Evolutionary conservation across 108 stramenopile species (phyloP).

Genomic region (Fragilaria crotonensis): DNA sequence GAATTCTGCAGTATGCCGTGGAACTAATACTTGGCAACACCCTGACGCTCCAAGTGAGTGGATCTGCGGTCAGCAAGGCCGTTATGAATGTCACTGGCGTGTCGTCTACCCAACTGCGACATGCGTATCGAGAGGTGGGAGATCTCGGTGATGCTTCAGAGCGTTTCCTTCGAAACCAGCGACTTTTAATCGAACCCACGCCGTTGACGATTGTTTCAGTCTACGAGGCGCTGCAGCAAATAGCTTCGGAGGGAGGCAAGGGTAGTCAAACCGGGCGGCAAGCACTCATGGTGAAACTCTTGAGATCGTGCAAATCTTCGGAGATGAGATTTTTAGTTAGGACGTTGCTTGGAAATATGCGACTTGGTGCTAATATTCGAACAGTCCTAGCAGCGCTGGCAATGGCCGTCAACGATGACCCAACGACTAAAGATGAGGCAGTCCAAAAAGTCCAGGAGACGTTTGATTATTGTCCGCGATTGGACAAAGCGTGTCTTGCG

Average conservation of each 20-base stretch:
- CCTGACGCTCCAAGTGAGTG: conserved; percentile 25
- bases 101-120: conserved; percentile 20
- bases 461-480: conserved; percentile 29
- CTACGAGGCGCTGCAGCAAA: conserved; percentile 10
- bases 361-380: conserved; percentile 36
- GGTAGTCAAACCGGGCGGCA: conserved; percentile 16
- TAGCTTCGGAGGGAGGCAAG: conserved; percentile 10
- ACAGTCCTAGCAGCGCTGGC: conserved; percentile 35
- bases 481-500: conserved; percentile 20
- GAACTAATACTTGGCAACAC: conserved; percentile 13
- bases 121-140: conserved; percentile 30
- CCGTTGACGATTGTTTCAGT: conserved; percentile 18
- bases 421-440: conserved; percentile 2
- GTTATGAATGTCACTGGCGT: conserved; percentile 24
- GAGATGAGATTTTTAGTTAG: conserved; percentile 42
- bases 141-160: conserved; percentile 44
- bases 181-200: conserved; percentile 9
- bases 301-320: conserved; percentile 21
- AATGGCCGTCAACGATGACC: conserved; percentile 12
- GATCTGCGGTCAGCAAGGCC: conserved; percentile 30
- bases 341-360: conserved; percentile 34
- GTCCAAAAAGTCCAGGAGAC: conserved; percentile 18
- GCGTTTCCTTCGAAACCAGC: conserved; percentile 21
- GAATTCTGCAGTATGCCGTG: conserved; percentile 1
- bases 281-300: conserved; percentile 23